Base-by-base conservation (phyloP, 768 basidiomycete species). In the Boletus patriciae region DNA sequence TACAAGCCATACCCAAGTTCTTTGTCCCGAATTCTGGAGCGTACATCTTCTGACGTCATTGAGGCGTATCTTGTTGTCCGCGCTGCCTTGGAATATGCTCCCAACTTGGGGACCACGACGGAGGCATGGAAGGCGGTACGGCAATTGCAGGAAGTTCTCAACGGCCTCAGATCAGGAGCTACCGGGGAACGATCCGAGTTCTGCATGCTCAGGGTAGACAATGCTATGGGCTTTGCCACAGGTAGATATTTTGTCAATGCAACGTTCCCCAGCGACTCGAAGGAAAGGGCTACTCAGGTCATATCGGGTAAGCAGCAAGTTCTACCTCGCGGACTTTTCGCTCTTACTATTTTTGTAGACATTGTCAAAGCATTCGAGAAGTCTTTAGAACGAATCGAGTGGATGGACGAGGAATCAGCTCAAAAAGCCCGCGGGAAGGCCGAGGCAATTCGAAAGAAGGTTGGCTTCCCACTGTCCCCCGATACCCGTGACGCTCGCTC, bases 331-430 rank as follows among this genome's bases (percentile, higher is more conserved):
- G 33, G 21, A 60, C 12, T 19, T 45, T 13, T 45, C 23, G 27
- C 5, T 29, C 52, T 59, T 44, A 65, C 21, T 41, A 9, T 21
- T 66, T 68, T 46, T 69, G 70, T 59, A 86, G 88, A 88, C 53
- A 89, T 97, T 61, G 83, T 98, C 51, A 72, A 83, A 23, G 80
- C 94, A 0, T 98, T 98, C 78, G 87, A 94, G 68, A 73, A 73
- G 18, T 91, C 92, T 5, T 76, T 99, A 19, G 72, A 79, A 5
- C 69, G 82, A 50, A 80, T 97, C 49, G 80, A 86, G 19, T 99
- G 97, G 97, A 93, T 99, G 89, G 97, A 98, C 68, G 73, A 85
- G 46, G 73, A 84, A 61, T 92, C 92, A 3, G 86, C 91, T 12
- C 76, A 77, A 40, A 92, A 86, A 54, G 97, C 97, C 6, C 84